A percentile compares a stretch with the other conserved stretches of the same genome.
phyloP scores from a whole-genome alignment of 1,284 basidiomycete genomes.

The Trichosporon sp. region DNA sequence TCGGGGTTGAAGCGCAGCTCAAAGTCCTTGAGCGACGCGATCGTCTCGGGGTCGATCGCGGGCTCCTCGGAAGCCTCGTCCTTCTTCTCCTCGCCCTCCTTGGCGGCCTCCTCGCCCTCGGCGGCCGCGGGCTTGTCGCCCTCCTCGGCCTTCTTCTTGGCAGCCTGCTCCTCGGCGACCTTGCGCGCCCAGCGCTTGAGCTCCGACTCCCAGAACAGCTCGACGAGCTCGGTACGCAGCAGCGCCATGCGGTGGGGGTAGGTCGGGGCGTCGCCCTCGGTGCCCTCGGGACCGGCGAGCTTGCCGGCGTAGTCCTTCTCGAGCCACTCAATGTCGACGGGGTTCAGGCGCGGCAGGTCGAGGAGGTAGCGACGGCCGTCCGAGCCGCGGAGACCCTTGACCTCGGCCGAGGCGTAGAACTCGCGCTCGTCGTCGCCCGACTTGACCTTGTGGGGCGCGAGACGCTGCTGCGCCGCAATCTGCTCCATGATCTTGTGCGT shows the following conservation, averaged over 20 bases:
- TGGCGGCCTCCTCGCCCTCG: constrained; percentile 31
- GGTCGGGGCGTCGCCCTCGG: constrained; percentile 33
- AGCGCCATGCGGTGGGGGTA: constrained; percentile 63
- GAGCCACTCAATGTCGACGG: constrained; percentile 63
- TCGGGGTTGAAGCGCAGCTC: constrained; percentile 63
- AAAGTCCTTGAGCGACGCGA: constrained; percentile 55
- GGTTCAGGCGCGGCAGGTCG: constrained; percentile 61
- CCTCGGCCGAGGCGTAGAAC: constrained; percentile 62
- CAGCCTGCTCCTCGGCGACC: constrained; percentile 52
- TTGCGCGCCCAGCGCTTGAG: constrained; percentile 61
- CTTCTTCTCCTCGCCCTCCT: constrained; percentile 31
- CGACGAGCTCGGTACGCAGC: constrained; percentile 63
- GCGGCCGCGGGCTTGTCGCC: constrained; percentile 31
- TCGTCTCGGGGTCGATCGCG: constrained; percentile 32
- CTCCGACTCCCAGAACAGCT: constrained; percentile 61
- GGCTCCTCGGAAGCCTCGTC: constrained; percentile 24
- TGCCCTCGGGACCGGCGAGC: constrained; percentile 39
- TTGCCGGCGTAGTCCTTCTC: constrained; percentile 59
- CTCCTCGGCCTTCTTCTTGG: constrained; percentile 37
- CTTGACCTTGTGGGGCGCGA: constrained; percentile 62
- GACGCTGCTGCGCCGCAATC: constrained; percentile 59
- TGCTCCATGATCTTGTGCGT: constrained; percentile 62
- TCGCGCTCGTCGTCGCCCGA: constrained; percentile 56
- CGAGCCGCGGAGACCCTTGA: constrained; percentile 63
- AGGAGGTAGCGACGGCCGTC: constrained; percentile 63